Evolutionary conservation across 306 rosid genomes (phyloP), one percentile per base, ranked within the genome.

Genomic region (Benincasa hispida): DNA sequence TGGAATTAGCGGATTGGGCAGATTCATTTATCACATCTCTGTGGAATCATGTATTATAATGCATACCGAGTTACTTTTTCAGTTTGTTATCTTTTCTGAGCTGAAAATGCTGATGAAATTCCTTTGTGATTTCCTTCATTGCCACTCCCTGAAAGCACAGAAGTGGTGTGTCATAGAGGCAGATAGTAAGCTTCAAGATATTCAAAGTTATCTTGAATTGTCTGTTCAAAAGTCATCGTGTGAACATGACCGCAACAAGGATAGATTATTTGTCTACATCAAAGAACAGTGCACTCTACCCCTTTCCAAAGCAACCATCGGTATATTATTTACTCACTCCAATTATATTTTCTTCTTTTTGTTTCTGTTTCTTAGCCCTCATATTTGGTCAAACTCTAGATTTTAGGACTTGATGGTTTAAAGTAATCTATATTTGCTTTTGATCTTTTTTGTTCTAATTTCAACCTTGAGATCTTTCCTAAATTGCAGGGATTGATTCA

Each of bases 1-100:
- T 94, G 98, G 98, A 94, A 84, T 47, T 86, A 65, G 96, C 95
- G 66, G 98, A 94, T 79, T 94, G 98, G 98, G 95, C 96, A 81
- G 96, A 91, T 92, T 83, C 91, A 84, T 94, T 94, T 87, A 87
- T 94, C 82, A 82, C 88, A 84, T 87, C 91, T 74, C 95, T 94
- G 73, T 91, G 96, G 94, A 83, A 84, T 82, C 96, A 92, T 85
- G 98, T 94, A 93, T 57, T 76, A 96, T 90, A 90, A 61, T 76
- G 41, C 76, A 5, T 42, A 27, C 41, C 58, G 17, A 47, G 22
- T 70, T 42, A 69, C 74, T 45, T 48, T 83, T 70, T 47, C 58
- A 48, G 58, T 70, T 75, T 67, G 56, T 79, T 66, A 73, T 76
- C 57, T 76, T 68, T 68, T 72, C 70, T 80, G 70, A 75, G 75